These are phyloP conservation scores for Moesziomyces parantarcticus DNA, from an alignment of 1,284 basidiomycete species.

Conservation along the genomic window DNA sequence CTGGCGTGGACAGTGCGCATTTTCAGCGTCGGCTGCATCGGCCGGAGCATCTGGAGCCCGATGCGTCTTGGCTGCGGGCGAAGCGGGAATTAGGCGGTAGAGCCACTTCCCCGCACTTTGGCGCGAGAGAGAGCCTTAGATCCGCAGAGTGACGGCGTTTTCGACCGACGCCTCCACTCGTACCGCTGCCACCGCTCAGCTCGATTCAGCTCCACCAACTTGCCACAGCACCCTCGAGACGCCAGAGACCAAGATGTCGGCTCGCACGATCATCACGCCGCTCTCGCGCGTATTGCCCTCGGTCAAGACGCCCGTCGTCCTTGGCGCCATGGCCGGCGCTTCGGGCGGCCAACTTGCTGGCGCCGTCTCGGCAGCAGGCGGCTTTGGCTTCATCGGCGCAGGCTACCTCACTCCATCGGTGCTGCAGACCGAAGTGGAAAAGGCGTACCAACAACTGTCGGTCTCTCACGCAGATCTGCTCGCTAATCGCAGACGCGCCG, in stretches of 20 bases:
- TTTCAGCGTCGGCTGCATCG: neutral
- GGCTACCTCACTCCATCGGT: slow-evolving; percentile 49
- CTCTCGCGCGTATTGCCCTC: slow-evolving; percentile 26
- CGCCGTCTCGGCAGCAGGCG: slow-evolving; percentile 56
- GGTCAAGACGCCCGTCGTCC: slow-evolving; percentile 49
- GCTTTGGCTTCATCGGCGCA: slow-evolving; percentile 65
- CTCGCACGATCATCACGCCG: slow-evolving; percentile 28
- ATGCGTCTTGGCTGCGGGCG: slow-evolving; percentile 6
- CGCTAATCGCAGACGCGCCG: slow-evolving; percentile 21
- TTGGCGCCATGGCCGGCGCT: slow-evolving; percentile 63
- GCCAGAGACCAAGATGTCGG: slow-evolving; percentile 12
- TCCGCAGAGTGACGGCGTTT: too few species aligned
- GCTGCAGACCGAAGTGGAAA: slow-evolving; percentile 41
- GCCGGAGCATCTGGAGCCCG: neutral
- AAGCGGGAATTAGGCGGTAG: slow-evolving; percentile 26
- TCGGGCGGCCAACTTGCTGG: slow-evolving; percentile 59
- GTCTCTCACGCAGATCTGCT: slow-evolving; percentile 15
- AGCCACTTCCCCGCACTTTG: slow-evolving; percentile 20
- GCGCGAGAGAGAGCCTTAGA: too few species aligned
- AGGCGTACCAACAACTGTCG: slow-evolving; percentile 32
- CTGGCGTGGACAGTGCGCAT: neutral
- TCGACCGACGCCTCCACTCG: slow-evolving; percentile 11
- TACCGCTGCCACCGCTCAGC: neutral
- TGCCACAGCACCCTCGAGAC: neutral
- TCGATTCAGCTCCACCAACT: neutral